Evolutionary conservation across 2,329 filamentous ascomycete species (phyloP).

Genomic region (Ilyonectria robusta): DNA sequence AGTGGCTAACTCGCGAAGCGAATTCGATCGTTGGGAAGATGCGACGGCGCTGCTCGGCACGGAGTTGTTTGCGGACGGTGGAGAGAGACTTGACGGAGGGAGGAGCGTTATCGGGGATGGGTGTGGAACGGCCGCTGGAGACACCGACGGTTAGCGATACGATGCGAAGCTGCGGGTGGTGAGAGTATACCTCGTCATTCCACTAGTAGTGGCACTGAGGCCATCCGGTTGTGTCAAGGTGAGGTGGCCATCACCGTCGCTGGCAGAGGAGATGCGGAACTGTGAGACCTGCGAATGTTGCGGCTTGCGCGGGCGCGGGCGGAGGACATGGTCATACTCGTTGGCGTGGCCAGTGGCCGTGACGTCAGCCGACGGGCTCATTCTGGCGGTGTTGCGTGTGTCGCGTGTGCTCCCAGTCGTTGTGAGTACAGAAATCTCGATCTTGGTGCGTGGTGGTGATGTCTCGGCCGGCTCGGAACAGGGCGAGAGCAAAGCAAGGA

Average conservation of each 20-base stretch:
- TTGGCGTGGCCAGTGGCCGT: conserved; percentile 45
- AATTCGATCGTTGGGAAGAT: conserved; percentile 96
- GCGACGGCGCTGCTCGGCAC: conserved; percentile 84
- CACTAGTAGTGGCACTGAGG: conserved; percentile 52
- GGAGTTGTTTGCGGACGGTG: conserved; percentile 84
- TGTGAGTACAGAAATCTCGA: not conserved
- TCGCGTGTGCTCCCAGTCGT: not conserved
- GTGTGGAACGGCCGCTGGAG: conserved; percentile 83
- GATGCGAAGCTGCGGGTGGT: conserved; percentile 10
- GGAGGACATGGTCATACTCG: conserved; percentile 60
- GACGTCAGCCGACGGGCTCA: conserved; percentile 50
- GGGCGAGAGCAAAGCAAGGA: not conserved
- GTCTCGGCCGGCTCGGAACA: not conserved
- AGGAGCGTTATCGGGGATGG: conserved; percentile 90
- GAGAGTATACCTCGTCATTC: conserved; percentile 59
- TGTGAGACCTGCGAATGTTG: conserved; percentile 63
- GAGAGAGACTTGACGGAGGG: conserved; percentile 91
- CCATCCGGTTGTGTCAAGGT: conserved; percentile 49
- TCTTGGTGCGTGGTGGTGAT: not conserved
- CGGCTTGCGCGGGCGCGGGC: conserved; percentile 66
- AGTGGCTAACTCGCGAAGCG: conserved; percentile 91
- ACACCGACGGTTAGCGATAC: not conserved
- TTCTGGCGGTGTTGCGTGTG: conserved; percentile 20
- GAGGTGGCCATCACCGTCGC: conserved; percentile 54
- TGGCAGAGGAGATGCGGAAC: conserved; percentile 54